Conservation (phyloP, 2,329 filamentous ascomycete genomes). For the Curvularia sp. region DNA sequence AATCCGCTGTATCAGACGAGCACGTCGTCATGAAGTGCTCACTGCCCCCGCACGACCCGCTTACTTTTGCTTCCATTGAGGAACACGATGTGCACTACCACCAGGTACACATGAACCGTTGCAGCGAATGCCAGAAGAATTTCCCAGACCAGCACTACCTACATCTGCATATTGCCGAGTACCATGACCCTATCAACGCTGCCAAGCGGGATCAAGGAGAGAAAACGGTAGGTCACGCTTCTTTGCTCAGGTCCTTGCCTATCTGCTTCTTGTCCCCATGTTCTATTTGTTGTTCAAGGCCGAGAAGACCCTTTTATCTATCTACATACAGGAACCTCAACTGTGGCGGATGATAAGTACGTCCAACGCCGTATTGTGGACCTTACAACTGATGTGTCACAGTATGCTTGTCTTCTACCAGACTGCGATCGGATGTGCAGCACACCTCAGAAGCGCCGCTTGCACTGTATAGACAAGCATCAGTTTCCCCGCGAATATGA, state of each 20-base stretch:
- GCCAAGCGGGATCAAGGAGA: slow-evolving; percentile 80
- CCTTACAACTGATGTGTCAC: slow-evolving; percentile 17
- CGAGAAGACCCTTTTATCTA: neutral
- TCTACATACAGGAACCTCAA: neutral
- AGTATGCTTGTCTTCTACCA: slow-evolving; percentile 91
- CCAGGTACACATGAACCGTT: slow-evolving; percentile 82
- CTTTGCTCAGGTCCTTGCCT: slow-evolving; percentile 5
- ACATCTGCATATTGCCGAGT: slow-evolving; percentile 85
- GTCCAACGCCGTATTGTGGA: slow-evolving; percentile 7
- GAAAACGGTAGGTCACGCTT: slow-evolving; percentile 72
- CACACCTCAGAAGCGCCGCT: slow-evolving; percentile 80
- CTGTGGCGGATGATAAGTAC: slow-evolving; percentile 10
- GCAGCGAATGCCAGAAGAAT: slow-evolving; percentile 82
- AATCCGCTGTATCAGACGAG: slow-evolving; percentile 32
- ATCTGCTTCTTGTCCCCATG: neutral
- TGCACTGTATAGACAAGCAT: slow-evolving; percentile 95
- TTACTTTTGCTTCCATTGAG: slow-evolving; percentile 75
- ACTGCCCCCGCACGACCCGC: slow-evolving; percentile 77
- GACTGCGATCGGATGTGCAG: slow-evolving; percentile 84
- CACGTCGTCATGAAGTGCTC: slow-evolving; percentile 74
- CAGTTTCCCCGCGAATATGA: slow-evolving; percentile 72
- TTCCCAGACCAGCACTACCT: slow-evolving; percentile 86
- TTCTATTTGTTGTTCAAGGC: neutral
- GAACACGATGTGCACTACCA: slow-evolving; percentile 90
- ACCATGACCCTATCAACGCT: slow-evolving; percentile 81